Evolutionary conservation across 1,284 basidiomycete genomes (phyloP).

Genomic region (Boletus sp.): DNA sequence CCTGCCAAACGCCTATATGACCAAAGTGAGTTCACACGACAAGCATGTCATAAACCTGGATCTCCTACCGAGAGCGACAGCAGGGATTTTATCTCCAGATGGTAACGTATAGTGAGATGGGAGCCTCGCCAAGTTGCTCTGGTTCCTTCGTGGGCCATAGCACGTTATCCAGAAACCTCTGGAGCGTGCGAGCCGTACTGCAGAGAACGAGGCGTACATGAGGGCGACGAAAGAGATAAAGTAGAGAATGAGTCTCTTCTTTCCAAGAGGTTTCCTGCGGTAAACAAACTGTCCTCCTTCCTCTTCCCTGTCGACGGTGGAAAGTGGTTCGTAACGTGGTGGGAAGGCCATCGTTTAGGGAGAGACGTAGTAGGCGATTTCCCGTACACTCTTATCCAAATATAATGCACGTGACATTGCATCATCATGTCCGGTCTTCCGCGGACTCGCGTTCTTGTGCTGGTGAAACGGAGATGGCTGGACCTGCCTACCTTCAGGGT

Average conservation of each 20-base stretch:
- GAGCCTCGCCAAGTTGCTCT: constrained; percentile 30
- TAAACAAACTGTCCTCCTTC: neutral
- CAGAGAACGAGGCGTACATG: constrained; percentile 16
- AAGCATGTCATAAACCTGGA: neutral
- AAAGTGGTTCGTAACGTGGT: constrained; percentile 24
- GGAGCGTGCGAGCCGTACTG: constrained; percentile 19
- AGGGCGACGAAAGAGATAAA: constrained; percentile 11
- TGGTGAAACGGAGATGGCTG: neutral
- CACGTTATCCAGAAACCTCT: constrained; percentile 24
- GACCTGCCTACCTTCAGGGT: neutral
- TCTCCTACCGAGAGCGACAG: constrained; percentile 54
- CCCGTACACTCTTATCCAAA: neutral
- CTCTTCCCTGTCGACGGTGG: constrained; percentile 18
- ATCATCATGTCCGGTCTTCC: neutral
- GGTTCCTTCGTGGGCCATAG: constrained; percentile 23
- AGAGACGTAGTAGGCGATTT: neutral
- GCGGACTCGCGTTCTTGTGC: neutral
- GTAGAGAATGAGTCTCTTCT: constrained; percentile 19
- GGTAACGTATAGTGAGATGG: constrained; percentile 54
- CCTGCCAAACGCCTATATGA: constrained; percentile 58
- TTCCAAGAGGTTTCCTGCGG: constrained; percentile 6
- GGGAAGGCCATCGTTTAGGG: constrained; percentile 23
- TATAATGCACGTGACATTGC: neutral
- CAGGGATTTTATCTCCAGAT: constrained; percentile 61
- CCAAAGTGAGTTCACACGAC: neutral